phyloP scores from a whole-genome alignment of 805 yeast genomes.

The Hanseniaspora singularis region DNA sequence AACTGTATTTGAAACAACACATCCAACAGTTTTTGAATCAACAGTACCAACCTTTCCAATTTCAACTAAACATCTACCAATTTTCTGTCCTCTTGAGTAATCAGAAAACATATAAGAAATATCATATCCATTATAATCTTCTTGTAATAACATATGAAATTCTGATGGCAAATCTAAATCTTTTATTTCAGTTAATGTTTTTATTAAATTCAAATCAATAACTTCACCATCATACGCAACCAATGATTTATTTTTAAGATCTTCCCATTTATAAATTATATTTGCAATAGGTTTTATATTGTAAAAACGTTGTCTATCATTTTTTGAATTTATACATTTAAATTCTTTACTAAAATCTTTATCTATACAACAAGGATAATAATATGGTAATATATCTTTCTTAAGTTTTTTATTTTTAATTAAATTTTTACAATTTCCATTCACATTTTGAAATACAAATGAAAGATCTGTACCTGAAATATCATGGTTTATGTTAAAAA shows the following conservation, averaged over 20 bases:
- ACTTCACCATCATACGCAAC: constrained; percentile 86
- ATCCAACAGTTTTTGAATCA: constrained; percentile 83
- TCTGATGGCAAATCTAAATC: constrained; percentile 62
- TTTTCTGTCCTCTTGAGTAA: constrained; percentile 47
- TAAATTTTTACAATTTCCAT: constrained; percentile 74
- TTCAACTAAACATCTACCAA: constrained; percentile 71
- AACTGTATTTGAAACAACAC: constrained; percentile 81
- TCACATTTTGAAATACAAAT: constrained; percentile 79
- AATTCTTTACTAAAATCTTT: background rate
- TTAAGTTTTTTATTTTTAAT: constrained; percentile 43
- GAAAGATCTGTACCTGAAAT: constrained; percentile 59
- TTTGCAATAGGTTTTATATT: constrained; percentile 50
- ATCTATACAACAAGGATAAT: constrained; percentile 70
- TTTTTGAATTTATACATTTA: background rate
- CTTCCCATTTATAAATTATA: constrained; percentile 85
- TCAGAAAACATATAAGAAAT: constrained; percentile 60
- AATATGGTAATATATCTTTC: constrained; percentile 67
- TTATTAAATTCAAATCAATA: constrained; percentile 61
- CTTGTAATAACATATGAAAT: constrained; percentile 52
- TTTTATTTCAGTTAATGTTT: constrained; percentile 54
- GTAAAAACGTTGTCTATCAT: constrained; percentile 55
- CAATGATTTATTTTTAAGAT: constrained; percentile 52
- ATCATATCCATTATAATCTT: constrained; percentile 61
- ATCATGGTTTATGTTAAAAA: background rate
- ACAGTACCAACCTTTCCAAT: constrained; percentile 79